Conservation (phyloP, 148 eudicot genomes). For the Simmondsia chinensis region DNA sequence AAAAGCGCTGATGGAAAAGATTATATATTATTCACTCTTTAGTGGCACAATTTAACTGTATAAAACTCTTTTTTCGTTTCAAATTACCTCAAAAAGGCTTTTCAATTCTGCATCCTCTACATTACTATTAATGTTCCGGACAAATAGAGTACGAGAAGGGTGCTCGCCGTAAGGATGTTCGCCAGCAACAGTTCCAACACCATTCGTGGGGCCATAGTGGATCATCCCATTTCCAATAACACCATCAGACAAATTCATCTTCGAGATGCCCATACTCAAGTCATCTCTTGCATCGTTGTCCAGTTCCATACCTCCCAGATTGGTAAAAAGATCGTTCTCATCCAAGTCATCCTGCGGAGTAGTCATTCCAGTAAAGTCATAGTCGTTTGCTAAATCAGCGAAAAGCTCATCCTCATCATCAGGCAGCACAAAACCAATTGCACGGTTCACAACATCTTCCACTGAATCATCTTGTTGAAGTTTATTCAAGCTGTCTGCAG, state of each 20-base stretch:
- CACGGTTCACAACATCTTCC: slow-evolving; percentile 33
- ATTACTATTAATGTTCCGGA: slow-evolving; percentile 82
- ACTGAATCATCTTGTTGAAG: slow-evolving; percentile 28
- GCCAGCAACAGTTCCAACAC: slow-evolving; percentile 61
- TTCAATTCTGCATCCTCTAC: slow-evolving; percentile 81
- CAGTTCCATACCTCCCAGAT: slow-evolving; percentile 85
- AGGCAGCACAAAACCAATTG: slow-evolving; percentile 56
- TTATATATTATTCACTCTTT: too few relatives aligned
- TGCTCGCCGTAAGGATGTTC: slow-evolving; percentile 87
- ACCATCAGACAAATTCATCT: slow-evolving; percentile 51
- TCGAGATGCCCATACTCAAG: slow-evolving; percentile 37
- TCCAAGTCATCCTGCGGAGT: slow-evolving; percentile 57
- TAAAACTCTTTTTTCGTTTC: too few relatives aligned
- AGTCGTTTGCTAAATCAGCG: slow-evolving; percentile 66
- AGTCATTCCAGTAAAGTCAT: slow-evolving; percentile 35
- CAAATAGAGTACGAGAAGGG: slow-evolving; percentile 88
- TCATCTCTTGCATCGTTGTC: slow-evolving; percentile 52
- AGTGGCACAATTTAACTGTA: too few relatives aligned
- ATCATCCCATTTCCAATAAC: slow-evolving; percentile 40
- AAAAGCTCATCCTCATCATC: slow-evolving; percentile 89
- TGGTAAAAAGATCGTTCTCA: slow-evolving; percentile 75
- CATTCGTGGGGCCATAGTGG: slow-evolving; percentile 36
- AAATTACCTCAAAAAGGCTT: slow-evolving; percentile 73
- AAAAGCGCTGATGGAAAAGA: too few relatives aligned
- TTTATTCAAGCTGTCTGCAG: slow-evolving; percentile 25